phyloP scores from a whole-genome alignment of 495 filamentous ascomycete species.

The Aspergillus sclerotioniger region DNA sequence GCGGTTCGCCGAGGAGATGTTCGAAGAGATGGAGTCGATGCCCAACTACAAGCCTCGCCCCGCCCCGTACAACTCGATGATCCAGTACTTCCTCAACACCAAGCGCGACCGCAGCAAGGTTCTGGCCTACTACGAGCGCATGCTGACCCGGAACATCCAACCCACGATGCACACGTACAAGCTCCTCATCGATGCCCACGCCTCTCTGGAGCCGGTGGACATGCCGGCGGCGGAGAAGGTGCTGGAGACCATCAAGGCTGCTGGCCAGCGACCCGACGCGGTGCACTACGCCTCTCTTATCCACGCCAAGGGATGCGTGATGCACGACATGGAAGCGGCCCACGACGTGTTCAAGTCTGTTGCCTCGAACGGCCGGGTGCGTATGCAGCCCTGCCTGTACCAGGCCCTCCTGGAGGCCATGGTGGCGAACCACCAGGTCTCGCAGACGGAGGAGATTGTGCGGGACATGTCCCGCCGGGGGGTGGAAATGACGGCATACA shows the following conservation, averaged over 20 bases:
- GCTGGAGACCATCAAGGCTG: conserved; percentile 70
- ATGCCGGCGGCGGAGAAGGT: conserved; percentile 87
- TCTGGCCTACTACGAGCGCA: conserved; percentile 92
- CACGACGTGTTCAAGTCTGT: conserved; percentile 78
- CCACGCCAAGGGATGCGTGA: conserved; percentile 91
- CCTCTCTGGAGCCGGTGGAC: conserved; percentile 88
- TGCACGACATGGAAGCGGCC: conserved; percentile 85
- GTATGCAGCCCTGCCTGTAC: conserved; percentile 81
- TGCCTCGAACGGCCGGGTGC: conserved; percentile 60
- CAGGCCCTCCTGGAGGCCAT: conserved; percentile 94
- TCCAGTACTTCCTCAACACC: conserved; percentile 97
- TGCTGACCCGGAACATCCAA: conserved; percentile 80
- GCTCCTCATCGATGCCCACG: conserved; percentile 92
- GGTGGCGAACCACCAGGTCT: conserved; percentile 87
- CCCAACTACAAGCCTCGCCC: conserved; percentile 97
- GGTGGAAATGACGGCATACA: conserved; percentile 92
- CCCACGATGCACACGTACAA: conserved; percentile 97
- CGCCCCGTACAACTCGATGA: conserved; percentile 97
- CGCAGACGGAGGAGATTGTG: conserved; percentile 71
- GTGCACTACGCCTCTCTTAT: conserved; percentile 95
- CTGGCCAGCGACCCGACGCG: conserved; percentile 76
- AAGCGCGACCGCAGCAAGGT: conserved; percentile 94
- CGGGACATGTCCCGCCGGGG: conserved; percentile 65
- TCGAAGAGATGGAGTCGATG: conserved; percentile 99
- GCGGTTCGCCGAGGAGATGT: conserved; percentile 94